phyloP scores from a whole-genome alignment of 1,284 basidiomycete genomes.

The Lentinula novae-zelandiae region DNA sequence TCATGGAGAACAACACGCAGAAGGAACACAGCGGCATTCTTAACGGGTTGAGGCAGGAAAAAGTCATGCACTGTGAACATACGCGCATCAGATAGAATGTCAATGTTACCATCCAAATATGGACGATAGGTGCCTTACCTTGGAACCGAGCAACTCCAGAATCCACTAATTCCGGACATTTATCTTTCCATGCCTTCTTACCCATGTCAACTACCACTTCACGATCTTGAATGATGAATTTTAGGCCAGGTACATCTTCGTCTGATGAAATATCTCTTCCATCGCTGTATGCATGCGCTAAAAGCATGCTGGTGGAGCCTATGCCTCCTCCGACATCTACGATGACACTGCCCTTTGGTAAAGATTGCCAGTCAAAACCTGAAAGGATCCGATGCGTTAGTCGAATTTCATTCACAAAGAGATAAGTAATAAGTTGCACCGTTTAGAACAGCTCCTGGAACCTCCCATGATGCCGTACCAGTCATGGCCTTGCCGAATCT shows the following conservation, averaged over 20 bases:
- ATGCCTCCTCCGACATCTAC: slow-evolving; percentile 78
- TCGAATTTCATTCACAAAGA: not conserved
- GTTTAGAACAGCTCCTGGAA: slow-evolving; percentile 48
- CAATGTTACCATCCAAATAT: not conserved
- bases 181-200: slow-evolving; percentile 57
- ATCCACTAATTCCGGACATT: slow-evolving; percentile 58
- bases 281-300: slow-evolving; percentile 49
- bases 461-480: slow-evolving; percentile 63
- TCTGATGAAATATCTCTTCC: slow-evolving; percentile 6
- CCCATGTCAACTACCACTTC: slow-evolving; percentile 61
- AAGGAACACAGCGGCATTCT: slow-evolving; percentile 57
- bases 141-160: slow-evolving; percentile 55
- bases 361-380: slow-evolving; percentile 64
- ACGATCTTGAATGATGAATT: slow-evolving; percentile 70
- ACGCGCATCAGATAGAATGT: too few species aligned
- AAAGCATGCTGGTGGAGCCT: slow-evolving; percentile 65
- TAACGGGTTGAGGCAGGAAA: slow-evolving; percentile 58
- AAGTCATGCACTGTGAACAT: slow-evolving; percentile 60
- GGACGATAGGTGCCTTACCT: slow-evolving; percentile 29
- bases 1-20: slow-evolving; percentile 71
- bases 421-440: slow-evolving; percentile 32
- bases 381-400: not conserved
- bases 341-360: slow-evolving; percentile 52
- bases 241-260: slow-evolving; percentile 32
- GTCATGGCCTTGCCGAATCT: slow-evolving; percentile 72